These are phyloP conservation scores for Brassica juncea DNA, from an alignment of 345 rosid species.

Conservation along the genomic window DNA sequence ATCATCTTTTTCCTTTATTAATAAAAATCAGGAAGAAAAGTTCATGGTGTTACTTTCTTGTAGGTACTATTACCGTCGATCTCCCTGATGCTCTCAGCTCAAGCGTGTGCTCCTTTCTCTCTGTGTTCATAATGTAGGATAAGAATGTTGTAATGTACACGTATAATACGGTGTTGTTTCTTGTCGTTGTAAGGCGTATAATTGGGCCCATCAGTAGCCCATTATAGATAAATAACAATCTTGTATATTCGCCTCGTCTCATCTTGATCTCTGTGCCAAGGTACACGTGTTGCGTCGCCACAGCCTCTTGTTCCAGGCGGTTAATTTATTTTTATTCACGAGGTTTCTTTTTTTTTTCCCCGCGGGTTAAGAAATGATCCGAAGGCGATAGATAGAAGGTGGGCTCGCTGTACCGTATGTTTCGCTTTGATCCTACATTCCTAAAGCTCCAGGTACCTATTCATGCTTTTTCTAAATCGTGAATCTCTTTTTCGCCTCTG, in stretches of 20 bases:
- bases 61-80: constrained; percentile 70
- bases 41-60: constrained; percentile 15
- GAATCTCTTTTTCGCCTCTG: background rate
- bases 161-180: background rate
- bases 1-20: background rate
- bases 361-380: constrained; percentile 26
- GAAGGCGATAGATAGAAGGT: constrained; percentile 11
- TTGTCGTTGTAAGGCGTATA: background rate
- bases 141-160: background rate
- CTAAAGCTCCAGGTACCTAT: constrained; percentile 34
- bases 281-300: constrained; percentile 34
- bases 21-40: background rate
- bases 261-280: constrained; percentile 16
- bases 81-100: constrained; percentile 33
- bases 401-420: constrained; percentile 19
- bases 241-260: background rate
- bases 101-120: background rate
- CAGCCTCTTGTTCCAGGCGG: constrained; percentile 5
- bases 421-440: constrained; percentile 41
- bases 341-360: constrained; percentile 10
- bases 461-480: background rate
- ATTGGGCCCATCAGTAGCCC: constrained; percentile 22
- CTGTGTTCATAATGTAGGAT: background rate
- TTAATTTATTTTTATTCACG: background rate
- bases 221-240: background rate